phyloP scores from a whole-genome alignment of 352 stramenopile species.

The Phytophthora ramorum region DNA sequence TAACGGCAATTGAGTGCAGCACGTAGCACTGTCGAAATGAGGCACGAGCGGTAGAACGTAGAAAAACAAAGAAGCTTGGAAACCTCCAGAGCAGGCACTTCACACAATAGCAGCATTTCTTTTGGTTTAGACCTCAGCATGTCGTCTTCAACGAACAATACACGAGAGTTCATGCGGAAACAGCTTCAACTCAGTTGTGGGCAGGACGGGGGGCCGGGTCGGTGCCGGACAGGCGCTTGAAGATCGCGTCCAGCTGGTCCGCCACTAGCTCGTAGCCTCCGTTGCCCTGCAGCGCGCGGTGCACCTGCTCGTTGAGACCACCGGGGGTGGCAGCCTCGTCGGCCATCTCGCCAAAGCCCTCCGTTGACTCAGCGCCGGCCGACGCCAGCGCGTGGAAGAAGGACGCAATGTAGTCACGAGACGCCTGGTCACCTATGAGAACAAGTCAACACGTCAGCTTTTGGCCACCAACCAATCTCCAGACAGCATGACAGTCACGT shows the following conservation, averaged over 20 bases:
- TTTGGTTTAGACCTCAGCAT: constrained; percentile 26
- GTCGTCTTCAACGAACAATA: constrained; percentile 28
- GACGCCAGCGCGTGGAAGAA: constrained; percentile 87
- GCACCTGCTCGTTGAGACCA: constrained; percentile 87
- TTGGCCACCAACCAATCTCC: background rate
- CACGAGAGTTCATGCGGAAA: constrained; percentile 4
- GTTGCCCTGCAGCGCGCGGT: constrained; percentile 67
- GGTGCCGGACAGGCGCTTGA: constrained; percentile 75
- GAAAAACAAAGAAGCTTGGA: constrained; percentile 11
- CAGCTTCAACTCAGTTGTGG: constrained; percentile 34
- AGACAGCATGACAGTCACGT: constrained; percentile 23
- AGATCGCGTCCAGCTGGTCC: constrained; percentile 85
- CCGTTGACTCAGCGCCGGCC: constrained; percentile 71
- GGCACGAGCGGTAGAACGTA: constrained; percentile 10
- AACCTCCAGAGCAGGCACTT: constrained; percentile 3
- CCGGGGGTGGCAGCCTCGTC: constrained; percentile 83
- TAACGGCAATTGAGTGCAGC: constrained; percentile 31
- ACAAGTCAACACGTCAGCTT: constrained; percentile 3
- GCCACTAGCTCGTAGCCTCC: constrained; percentile 84
- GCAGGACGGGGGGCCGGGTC: constrained; percentile 66
- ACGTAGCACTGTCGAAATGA: background rate
- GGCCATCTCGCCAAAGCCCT: constrained; percentile 86
- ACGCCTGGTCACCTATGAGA: constrained; percentile 60
- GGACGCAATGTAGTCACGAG: constrained; percentile 81
- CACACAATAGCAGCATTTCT: constrained; percentile 34